Base-by-base conservation (phyloP, 805 yeast species). In the Torulaspora franciscae region DNA sequence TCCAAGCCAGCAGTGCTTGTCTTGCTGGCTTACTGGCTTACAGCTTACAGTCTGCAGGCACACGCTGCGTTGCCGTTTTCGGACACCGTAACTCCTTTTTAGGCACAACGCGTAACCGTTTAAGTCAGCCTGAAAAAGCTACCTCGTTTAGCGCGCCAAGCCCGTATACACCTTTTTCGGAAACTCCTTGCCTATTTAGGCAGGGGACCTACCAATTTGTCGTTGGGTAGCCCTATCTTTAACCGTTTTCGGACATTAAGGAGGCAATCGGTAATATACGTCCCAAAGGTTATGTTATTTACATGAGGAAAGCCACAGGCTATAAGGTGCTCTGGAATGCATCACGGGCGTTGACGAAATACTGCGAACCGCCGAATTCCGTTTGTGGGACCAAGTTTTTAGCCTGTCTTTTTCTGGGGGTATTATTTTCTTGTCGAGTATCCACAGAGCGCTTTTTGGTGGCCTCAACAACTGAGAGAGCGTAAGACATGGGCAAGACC, bases 311-410 rank as follows among this genome's bases (percentile, higher is more conserved):
- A 19, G 22, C 25, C 32, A 37, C 23, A 37, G 41, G 41, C 40
- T 40, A 39, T 38, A 45, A 36, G 14, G 58, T 52, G 36, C 54
- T 51, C 33, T 49, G 49, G 39, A 58, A 56, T 4, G 60, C 62
- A 10, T 44, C 49, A n/a, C 49, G 41, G 2, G 60, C 59, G 8
- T 45, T 35, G 13, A 37, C 40, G 29, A 48, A 56, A 56, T 57
- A 61, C 23, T 50, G 49, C 3, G 56, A 51, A 6, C 65, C 65
- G 29, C 65, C 64, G 47, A 61, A 61, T 45, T 61, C 65, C 11
- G 65, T 61, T 35, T 61, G 65, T 9, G 53, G 55, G 2, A 58
- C 61, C 7, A 54, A 43, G 34, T 55, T 56, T 40, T 54, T 45
- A 11, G 42, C 37, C 7, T 43, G 43, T 25, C 40, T 48, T 37